A percentile compares a stretch with the other conserved stretches of the same genome.
These are phyloP conservation scores for Lipomyces sp. DNA, from an alignment of 805 yeast species.

Conservation along the genomic window DNA sequence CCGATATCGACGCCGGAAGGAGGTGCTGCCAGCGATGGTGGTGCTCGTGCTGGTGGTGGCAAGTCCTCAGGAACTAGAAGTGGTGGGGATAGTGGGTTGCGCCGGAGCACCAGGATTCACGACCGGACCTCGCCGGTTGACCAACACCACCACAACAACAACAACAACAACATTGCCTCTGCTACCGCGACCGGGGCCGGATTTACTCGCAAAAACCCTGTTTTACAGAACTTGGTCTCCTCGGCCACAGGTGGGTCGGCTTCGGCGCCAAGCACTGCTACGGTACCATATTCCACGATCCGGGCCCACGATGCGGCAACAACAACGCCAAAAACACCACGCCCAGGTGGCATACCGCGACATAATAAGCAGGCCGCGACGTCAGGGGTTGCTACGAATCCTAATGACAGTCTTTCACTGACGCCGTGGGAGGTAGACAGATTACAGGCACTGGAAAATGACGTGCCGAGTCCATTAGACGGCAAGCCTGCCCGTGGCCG, in stretches of 20 bases:
- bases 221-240: neutral
- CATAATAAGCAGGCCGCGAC: neutral
- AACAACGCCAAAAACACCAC: slow-evolving; percentile 15
- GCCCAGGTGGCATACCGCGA: slow-evolving; percentile 1
- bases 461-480: slow-evolving; percentile 20
- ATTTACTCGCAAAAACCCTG: neutral
- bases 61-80: slow-evolving; percentile 6
- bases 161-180: too few relatives aligned
- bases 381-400: neutral
- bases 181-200: neutral
- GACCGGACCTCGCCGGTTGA: neutral
- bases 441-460: slow-evolving; percentile 11
- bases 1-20: neutral
- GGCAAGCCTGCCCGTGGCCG: slow-evolving; percentile 18
- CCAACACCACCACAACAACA: too few relatives aligned
- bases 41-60: slow-evolving; percentile 33
- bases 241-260: neutral
- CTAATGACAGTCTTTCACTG: slow-evolving; percentile 5
- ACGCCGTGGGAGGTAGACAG: slow-evolving; percentile 37
- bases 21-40: slow-evolving; percentile 8
- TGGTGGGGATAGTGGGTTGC: neutral
- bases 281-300: slow-evolving; percentile 27
- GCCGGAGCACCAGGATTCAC: neutral
- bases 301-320: neutral
- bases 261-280: slow-evolving; percentile 22